These are phyloP conservation scores for Hypoxylon cercidicola DNA, from an alignment of 495 filamentous ascomycete species.

Conservation along the genomic window DNA sequence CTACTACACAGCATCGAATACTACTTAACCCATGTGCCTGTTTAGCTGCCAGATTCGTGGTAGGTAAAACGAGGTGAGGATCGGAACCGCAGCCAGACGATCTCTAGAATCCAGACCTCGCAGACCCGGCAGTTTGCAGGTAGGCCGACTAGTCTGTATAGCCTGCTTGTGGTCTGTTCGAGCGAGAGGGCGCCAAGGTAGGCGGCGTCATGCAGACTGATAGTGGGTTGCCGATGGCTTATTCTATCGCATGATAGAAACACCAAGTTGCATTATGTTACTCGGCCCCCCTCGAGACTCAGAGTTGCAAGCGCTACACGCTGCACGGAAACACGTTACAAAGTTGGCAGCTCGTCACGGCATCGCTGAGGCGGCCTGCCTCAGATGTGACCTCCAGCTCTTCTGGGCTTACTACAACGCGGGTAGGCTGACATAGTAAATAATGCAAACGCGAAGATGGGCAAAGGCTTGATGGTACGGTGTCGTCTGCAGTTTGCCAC, in stretches of 20 bases:
- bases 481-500: conserved; percentile 8
- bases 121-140: neutral
- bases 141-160: too few relatives aligned
- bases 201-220: conserved; percentile 1
- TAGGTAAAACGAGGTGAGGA: neutral
- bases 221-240: conserved; percentile 9
- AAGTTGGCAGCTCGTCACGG: conserved; percentile 28
- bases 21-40: too few relatives aligned
- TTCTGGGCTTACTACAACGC: conserved; percentile 27
- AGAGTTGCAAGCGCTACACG: conserved; percentile 5
- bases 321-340: conserved; percentile 19
- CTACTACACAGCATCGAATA: too few relatives aligned
- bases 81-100: conserved; percentile 4
- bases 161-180: neutral
- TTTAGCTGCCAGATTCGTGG: neutral
- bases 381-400: conserved; percentile 17
- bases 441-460: neutral
- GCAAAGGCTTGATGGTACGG: conserved; percentile 12
- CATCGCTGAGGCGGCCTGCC: neutral
- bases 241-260: conserved; percentile 5
- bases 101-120: neutral
- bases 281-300: conserved; percentile 1
- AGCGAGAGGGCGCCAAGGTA: neutral
- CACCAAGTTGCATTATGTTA: conserved; percentile 18
- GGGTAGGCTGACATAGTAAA: conserved; percentile 3